Evolutionary conservation across 306 rosid species (phyloP), one percentile per base, ranked within the genome.

Genomic region (Sphenostylis stenocarpa): DNA sequence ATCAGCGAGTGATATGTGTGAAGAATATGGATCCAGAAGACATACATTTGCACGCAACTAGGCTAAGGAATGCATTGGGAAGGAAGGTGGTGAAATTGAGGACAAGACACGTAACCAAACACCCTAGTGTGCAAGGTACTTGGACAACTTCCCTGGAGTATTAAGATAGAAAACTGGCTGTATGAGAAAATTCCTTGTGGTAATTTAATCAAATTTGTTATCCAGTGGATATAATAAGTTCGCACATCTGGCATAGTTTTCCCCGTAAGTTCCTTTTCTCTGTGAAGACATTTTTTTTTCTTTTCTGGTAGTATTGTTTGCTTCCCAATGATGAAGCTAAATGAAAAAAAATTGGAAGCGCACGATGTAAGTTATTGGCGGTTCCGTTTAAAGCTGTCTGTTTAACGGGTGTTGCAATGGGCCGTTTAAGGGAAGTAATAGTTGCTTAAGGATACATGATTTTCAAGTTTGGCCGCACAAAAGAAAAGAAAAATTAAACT

Each of bases 61-160:
- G 90, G 77, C 85, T 94, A 69, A 89, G 98, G 87, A 92, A 95
- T 74, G 80, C 95, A 23, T 45, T 95, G 76, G 98, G 98, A 69
- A 86, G 98, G 83, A 95, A 95, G 87, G 98, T 95, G 26, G 63
- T 95, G 74, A 95, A 95, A 81, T 83, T 92, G 87, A 92, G 74
- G 88, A 92, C 98, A 41, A 84, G 98, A 62, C 98, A 90, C 70
- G 86, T 92, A 39, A 86, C 95, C 61, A 89, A 89, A 77, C 92
- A 85, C 62, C 97, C 97, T 7, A 94, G 96, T 24, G 97, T 90
- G 77, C 98, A 91, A 86, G 97, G 98, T 66, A 94, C 97, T 73
- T 94, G 96, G 98, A 88, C 92, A 45, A 94, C 97, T n/a, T 88
- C 77, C 31, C 68, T 85, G 74, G 80, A 83, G 74, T 90, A 82